Evolutionary conservation across 2,329 filamentous ascomycete genomes (phyloP), one percentile per base, ranked within the genome.

Genomic region (Macroventuria anomochaeta): DNA sequence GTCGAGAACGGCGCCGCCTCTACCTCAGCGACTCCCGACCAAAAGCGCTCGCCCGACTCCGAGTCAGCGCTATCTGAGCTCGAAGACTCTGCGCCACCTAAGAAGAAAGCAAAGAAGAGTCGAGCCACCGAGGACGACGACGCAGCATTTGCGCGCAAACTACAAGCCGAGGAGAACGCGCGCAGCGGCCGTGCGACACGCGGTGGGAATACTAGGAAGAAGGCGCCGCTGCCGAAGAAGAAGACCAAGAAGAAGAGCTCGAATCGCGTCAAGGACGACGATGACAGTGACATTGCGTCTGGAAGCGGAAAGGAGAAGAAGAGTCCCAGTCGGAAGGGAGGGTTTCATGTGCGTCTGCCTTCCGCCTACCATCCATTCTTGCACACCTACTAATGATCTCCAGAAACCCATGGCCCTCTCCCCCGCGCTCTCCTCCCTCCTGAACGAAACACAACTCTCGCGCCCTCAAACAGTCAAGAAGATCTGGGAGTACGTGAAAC

Each of bases 391-490:
- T 72, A 33, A 23, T 25, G 4, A 5, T 18, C 18, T 29, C 73
- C 50, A 78, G 80, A 93, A 93, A 78, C 88, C 88, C 1, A 90
- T 93, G 74, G 85, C 85, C 54, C 83, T 95, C 40, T 92, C 89
- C 63, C 80, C 81, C 44, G 83, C 88, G 11, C 81, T 95, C 18
- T 82, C 87, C 1, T 86, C 86, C 53, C 78, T 95, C 17, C 83
- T 89, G 51, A 89, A 88, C 39, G 88, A 90, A 69, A 79, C 84
- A 12, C 85, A 96, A 87, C 84, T 99, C 18, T 96, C 95, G 13
- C 89, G 95, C 33, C 93, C 95, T 0, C 92, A 97, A 74, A 93
- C 93, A 0, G 95, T 99, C 66, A 97, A 97, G 80, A 90, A 90
- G 73, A 87, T 99, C 47, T 99, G 95, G 95, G 88, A 89, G 57